A percentile compares a stretch with the other conserved stretches of the same genome.
phyloP scores from a whole-genome alignment of 352 stramenopile genomes.

The Phytophthora cajani region DNA sequence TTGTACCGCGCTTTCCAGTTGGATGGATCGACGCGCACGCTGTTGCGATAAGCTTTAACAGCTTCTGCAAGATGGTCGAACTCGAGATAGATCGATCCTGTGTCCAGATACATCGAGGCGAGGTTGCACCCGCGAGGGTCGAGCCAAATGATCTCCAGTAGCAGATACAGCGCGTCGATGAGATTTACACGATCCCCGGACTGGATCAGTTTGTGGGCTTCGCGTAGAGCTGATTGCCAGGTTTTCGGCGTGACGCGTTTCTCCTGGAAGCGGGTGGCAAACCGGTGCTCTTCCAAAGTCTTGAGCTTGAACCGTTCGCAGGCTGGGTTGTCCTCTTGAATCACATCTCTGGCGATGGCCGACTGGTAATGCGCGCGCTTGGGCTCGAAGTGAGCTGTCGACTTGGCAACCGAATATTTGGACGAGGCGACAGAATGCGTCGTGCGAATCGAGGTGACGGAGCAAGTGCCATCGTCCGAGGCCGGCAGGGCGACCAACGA shows the following conservation, averaged over 20 bases:
- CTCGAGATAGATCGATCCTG: constrained; percentile 59
- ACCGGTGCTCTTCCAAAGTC: constrained; percentile 64
- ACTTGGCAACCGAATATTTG: constrained; percentile 7
- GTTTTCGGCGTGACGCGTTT: constrained; percentile 54
- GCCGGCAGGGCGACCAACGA: constrained; percentile 2
- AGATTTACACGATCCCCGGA: constrained; percentile 41
- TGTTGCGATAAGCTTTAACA: constrained; percentile 55
- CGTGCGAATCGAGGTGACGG: constrained; percentile 26
- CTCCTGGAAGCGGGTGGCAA: constrained; percentile 54
- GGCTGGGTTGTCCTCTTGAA: constrained; percentile 9
- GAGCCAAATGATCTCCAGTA: constrained; percentile 64
- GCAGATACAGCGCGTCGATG: constrained; percentile 57
- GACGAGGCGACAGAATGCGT: constrained; percentile 18
- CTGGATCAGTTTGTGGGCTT: constrained; percentile 39
- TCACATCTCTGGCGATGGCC: constrained; percentile 16
- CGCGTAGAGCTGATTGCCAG: constrained; percentile 40
- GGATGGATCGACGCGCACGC: constrained; percentile 41
- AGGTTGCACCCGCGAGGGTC: constrained; percentile 40
- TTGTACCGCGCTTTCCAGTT: constrained; percentile 64
- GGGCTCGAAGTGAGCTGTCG: constrained; percentile 8
- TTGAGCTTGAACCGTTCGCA: constrained; percentile 42
- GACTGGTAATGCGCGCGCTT: constrained; percentile 25
- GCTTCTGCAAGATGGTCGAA: constrained; percentile 63
- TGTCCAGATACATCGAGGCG: constrained; percentile 52
- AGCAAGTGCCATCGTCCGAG: constrained; percentile 23